phyloP scores from a whole-genome alignment of 1,284 basidiomycete genomes.

The Meripilus lineatus region DNA sequence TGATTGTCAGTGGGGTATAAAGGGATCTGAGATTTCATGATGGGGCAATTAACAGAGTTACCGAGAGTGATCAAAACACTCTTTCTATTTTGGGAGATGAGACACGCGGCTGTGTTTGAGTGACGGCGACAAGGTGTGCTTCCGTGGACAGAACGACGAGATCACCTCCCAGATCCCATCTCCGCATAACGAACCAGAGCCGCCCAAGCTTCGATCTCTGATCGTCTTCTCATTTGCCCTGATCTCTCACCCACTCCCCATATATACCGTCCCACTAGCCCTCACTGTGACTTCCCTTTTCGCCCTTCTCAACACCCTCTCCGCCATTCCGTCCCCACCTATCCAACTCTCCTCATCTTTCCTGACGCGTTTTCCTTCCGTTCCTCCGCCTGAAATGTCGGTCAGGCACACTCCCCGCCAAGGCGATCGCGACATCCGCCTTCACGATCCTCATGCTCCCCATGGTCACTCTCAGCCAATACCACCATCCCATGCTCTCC shows the following conservation, averaged over 20 bases:
- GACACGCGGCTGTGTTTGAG: constrained; percentile 5
- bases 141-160: constrained; percentile 18
- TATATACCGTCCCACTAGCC: constrained; percentile 29
- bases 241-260: constrained; percentile 30
- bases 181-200: constrained; percentile 13
- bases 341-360: constrained; percentile 23
- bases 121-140: constrained; percentile 9
- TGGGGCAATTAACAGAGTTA: constrained; percentile 3
- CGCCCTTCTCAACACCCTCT: constrained; percentile 36
- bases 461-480: constrained; percentile 39
- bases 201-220: constrained; percentile 25
- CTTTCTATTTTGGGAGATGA: constrained; percentile 1
- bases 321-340: constrained; percentile 34
- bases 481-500: constrained; percentile 30
- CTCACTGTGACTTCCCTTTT: constrained; percentile 21
- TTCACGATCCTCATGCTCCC: constrained; percentile 51
- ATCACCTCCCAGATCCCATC: constrained; percentile 13
- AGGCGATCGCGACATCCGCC: constrained; percentile 55
- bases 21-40: constrained; percentile 6
- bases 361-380: constrained; percentile 18
- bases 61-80: constrained; percentile 6
- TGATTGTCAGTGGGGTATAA: neutral
- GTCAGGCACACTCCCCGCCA: constrained; percentile 58
- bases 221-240: constrained; percentile 33
- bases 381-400: constrained; percentile 42